Evolutionary conservation across 1,284 basidiomycete genomes (phyloP), one percentile per base, ranked within the genome.

Genomic region (Xanthoconium separans): DNA sequence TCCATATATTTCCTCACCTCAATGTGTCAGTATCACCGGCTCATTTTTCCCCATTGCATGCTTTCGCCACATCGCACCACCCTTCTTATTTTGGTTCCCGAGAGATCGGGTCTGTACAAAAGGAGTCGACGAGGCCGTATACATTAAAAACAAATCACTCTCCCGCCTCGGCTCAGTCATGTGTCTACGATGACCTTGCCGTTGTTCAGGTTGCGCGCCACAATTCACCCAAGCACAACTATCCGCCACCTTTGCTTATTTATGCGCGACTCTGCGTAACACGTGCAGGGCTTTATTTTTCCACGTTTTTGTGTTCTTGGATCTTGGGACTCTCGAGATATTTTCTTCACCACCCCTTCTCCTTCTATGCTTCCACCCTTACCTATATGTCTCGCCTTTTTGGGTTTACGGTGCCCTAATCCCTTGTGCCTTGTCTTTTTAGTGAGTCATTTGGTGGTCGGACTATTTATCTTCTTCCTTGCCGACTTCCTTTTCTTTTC

Each of bases 1-100:
- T 57, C 51, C 58, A 52, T 68, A 56, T 55, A 53, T 59, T 61
- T 70, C 54, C 40, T 58, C 60, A 45, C 49, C 57, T 61, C 72
- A 71, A 65, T 77, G 75, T 76, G 70, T 70, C 75, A 77, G 65
- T 77, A 77, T 69, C 63, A 57, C 60, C 73, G 66, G 63, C 66
- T 69, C 70, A 65, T 64, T 63, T 64, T 63, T 62, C 61, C 65
- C 49, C 66, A 68, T 66, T 65, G 70, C 74, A 73, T 73, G 75
- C 75, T 76, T 67, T 77, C 74, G 69, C 73, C 67, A 65, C 61
- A 68, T 67, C 65, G 69, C 72, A 72, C 61, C 62, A 72, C 68
- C 70, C 64, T 65, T 64, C 70, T 62, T 64, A 70, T 65, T 59
- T 67, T 71, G 72, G 60, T 63, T 27, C 58, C 59, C 64, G 67